Evolutionary conservation across 2,329 filamentous ascomycete genomes (phyloP).

Genomic region (Aureobasidium sp.): DNA sequence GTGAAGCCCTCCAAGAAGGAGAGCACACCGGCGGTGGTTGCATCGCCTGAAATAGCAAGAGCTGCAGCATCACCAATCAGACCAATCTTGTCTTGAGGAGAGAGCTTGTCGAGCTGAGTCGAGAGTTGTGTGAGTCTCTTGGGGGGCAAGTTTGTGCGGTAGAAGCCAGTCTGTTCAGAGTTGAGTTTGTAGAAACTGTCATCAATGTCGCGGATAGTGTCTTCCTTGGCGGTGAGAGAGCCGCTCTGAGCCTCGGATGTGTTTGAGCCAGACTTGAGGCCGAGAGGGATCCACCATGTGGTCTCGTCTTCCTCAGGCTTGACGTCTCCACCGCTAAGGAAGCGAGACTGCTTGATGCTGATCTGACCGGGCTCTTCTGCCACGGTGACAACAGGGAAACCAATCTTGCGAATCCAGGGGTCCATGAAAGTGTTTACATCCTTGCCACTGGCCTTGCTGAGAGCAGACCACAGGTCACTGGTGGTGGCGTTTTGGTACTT

Average conservation of each 20-base stretch:
- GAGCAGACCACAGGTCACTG: constrained; percentile 78
- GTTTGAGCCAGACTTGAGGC: constrained; percentile 65
- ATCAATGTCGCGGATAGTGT: constrained; percentile 65
- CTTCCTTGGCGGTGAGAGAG: constrained; percentile 66
- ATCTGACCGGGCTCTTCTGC: constrained; percentile 77
- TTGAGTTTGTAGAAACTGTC: constrained; percentile 91
- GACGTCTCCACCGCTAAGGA: constrained; percentile 84
- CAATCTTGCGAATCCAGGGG: constrained; percentile 91
- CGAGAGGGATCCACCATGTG: constrained; percentile 91
- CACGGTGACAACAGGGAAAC: constrained; percentile 83
- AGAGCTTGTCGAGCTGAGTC: constrained; percentile 64
- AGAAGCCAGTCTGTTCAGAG: constrained; percentile 78
- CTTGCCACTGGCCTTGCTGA: constrained; percentile 78
- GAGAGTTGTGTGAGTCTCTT: constrained; percentile 72
- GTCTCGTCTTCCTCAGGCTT: constrained; percentile 86
- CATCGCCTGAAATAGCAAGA: constrained; percentile 77
- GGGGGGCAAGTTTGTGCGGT: constrained; percentile 89
- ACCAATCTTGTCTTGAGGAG: constrained; percentile 83
- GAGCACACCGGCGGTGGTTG: constrained; percentile 70
- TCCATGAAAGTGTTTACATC: constrained; percentile 85
- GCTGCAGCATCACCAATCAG: constrained; percentile 84
- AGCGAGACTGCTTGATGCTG: constrained; percentile 74
- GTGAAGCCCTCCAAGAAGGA: constrained; percentile 79
- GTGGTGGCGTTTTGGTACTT: constrained; percentile 87
- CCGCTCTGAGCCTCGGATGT: constrained; percentile 53